A percentile compares a stretch with the other conserved stretches of the same genome.
These are phyloP conservation scores for Alternaria brassicicola DNA, from an alignment of 2,329 filamentous ascomycete species.

Conservation along the genomic window DNA sequence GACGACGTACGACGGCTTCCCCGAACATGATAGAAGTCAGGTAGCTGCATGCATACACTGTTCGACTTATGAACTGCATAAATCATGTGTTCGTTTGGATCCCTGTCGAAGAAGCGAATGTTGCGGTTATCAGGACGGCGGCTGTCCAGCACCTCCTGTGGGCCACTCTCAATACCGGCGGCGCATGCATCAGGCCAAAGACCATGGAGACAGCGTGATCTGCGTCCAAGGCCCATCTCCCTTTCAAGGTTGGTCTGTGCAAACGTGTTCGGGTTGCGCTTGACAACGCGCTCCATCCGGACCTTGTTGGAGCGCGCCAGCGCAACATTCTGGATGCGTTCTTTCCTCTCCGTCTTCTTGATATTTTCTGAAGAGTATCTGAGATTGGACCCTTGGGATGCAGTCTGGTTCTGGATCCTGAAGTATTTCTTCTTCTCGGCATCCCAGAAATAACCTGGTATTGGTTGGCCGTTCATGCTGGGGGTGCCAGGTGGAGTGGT, in stretches of 20 bases:
- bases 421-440: conserved; percentile 58
- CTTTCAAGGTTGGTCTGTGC: conserved; percentile 29
- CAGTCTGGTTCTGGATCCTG: conserved; percentile 49
- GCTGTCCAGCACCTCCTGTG: conserved; percentile 17
- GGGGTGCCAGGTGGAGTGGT: not conserved
- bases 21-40: not conserved
- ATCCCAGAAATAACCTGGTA: conserved; percentile 59
- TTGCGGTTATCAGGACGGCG: not conserved
- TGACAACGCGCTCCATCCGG: conserved; percentile 34
- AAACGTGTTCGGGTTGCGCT: conserved; percentile 24
- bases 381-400: conserved; percentile 37
- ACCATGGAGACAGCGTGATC: conserved; percentile 24
- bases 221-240: conserved; percentile 34
- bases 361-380: conserved; percentile 54
- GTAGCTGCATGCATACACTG: conserved; percentile 23
- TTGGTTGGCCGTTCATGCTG: conserved; percentile 48
- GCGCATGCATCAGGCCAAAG: conserved; percentile 39
- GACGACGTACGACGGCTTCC: not conserved
- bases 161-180: conserved; percentile 15
- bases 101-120: conserved; percentile 38
- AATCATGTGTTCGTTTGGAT: conserved; percentile 31
- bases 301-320: conserved; percentile 16
- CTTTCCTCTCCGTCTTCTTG: conserved; percentile 42
- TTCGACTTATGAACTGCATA: conserved; percentile 36
- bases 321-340: conserved; percentile 17